phyloP scores from a whole-genome alignment of 148 eudicot species.

The Amaranthus cruentus region DNA sequence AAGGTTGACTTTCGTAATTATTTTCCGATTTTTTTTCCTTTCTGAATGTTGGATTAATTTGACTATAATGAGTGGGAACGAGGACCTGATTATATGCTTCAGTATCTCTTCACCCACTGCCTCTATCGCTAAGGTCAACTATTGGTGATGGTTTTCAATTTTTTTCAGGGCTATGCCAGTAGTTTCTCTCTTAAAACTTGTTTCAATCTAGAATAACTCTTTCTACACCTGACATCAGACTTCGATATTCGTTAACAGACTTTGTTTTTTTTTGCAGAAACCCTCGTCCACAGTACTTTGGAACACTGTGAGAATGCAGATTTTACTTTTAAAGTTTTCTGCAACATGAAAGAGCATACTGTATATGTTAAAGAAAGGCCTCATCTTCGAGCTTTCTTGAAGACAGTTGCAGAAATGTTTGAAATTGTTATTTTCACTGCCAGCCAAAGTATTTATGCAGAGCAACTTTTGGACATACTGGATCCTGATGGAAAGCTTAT shows the following conservation, averaged over 20 bases:
- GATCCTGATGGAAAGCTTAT: conserved; percentile 82
- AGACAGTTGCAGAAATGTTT: conserved; percentile 88
- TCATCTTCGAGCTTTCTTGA: conserved; percentile 64
- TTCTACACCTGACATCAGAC: neutral
- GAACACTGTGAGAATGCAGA: conserved; percentile 80
- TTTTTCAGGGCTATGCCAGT: too few species aligned
- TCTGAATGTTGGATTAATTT: neutral
- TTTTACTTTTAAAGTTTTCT: conserved; percentile 78
- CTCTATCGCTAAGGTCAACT: too few species aligned
- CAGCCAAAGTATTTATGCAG: conserved; percentile 92
- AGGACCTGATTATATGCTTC: too few species aligned
- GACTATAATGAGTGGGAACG: neutral
- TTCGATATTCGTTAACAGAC: neutral
- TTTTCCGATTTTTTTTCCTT: neutral
- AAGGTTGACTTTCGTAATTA: neutral
- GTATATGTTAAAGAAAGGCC: conserved; percentile 92
- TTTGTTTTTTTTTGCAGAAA: conserved; percentile 49
- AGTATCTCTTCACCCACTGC: too few species aligned
- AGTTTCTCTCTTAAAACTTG: too few species aligned
- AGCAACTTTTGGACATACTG: conserved; percentile 75
- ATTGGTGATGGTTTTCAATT: too few species aligned
- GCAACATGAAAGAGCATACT: conserved; percentile 75
- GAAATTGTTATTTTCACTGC: conserved; percentile 89
- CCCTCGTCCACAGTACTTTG: conserved; percentile 89
- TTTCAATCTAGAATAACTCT: neutral